Evolutionary conservation across 2,329 filamentous ascomycete genomes (phyloP), one percentile per base, ranked within the genome.

Genomic region (Helminthosporium solani): DNA sequence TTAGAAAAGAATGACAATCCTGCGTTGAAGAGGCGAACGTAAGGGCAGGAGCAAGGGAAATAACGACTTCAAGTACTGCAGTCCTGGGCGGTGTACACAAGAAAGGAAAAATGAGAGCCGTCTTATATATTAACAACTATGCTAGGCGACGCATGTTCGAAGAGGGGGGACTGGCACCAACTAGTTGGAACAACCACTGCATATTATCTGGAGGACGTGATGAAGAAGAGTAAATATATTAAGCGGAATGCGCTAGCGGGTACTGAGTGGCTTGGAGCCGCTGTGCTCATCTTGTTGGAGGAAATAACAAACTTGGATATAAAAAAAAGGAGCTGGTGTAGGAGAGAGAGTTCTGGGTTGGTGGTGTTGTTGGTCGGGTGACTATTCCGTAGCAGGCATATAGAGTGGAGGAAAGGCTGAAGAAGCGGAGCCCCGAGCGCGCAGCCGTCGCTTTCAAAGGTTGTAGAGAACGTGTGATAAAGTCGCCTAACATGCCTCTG

Each of bases 161-260:
- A 47, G 46, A 49, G 33, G 28, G 25, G 49, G 47, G 39, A 49
- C 42, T 46, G 44, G 47, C 49, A 47, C 45, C 33, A 55, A 44
- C 21, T 25, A 48, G 46, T 61, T 54, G 57, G 60, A 56, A 58
- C 48, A 44, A 46, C 41, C 47, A 52, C 51, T 52, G 40, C 43
- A 30, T 33, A 38, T 58, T 60, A 53, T 50, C 37, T 56, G 54
- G 23, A 23, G 54, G 43, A 30, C 54, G 59, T 63, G 52, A 60
- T 60, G 49, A 62, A 58, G 52, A 56, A 54, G 46, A 49, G 49
- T 44, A 49, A 39, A 52, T 64, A 58, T 50, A 68, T 67, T 67
- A 63, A 54, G 52, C 50, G 52, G 61, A 61, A 58, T 52, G 34
- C 61, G 56, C 60, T 63, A 66, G 44, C 40, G 45, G 42, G 28